phyloP scores from a whole-genome alignment of 495 filamentous ascomycete species.

The Penicillium desertorum region DNA sequence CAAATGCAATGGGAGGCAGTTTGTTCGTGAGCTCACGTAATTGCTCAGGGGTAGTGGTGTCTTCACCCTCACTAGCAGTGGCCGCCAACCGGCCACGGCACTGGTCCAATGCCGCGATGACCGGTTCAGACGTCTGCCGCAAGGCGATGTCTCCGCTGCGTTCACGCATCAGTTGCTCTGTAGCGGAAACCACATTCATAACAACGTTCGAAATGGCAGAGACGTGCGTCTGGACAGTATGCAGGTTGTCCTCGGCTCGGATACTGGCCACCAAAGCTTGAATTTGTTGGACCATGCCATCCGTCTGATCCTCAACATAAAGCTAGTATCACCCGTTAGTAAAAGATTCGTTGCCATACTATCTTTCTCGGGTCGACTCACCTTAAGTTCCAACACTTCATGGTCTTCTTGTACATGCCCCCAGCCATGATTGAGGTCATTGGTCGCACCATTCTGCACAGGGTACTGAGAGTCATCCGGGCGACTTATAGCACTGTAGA shows the following conservation, averaged over 20 bases:
- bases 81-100: constrained; percentile 66
- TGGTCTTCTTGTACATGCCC: constrained; percentile 43
- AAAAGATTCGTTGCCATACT: not conserved
- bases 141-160: constrained; percentile 43
- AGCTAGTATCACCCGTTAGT: constrained; percentile 43
- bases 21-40: constrained; percentile 67
- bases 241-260: constrained; percentile 64
- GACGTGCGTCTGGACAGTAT: constrained; percentile 68
- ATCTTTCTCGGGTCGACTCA: constrained; percentile 23
- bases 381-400: constrained; percentile 73
- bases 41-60: constrained; percentile 50
- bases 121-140: constrained; percentile 57
- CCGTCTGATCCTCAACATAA: constrained; percentile 84
- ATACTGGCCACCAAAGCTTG: constrained; percentile 79
- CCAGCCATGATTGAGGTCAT: constrained; percentile 36
- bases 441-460: constrained; percentile 32
- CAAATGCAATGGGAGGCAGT: constrained; percentile 81
- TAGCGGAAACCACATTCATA: constrained; percentile 64
- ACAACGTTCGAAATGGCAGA: constrained; percentile 69
- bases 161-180: constrained; percentile 56
- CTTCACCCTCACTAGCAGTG: constrained; percentile 63
- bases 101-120: constrained; percentile 60
- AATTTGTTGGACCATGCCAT: constrained; percentile 75
- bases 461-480: constrained; percentile 37
- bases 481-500: constrained; percentile 55